Evolutionary conservation across 495 filamentous ascomycete species (phyloP), one percentile per base, ranked within the genome.

Genomic region (Physcia stellaris): DNA sequence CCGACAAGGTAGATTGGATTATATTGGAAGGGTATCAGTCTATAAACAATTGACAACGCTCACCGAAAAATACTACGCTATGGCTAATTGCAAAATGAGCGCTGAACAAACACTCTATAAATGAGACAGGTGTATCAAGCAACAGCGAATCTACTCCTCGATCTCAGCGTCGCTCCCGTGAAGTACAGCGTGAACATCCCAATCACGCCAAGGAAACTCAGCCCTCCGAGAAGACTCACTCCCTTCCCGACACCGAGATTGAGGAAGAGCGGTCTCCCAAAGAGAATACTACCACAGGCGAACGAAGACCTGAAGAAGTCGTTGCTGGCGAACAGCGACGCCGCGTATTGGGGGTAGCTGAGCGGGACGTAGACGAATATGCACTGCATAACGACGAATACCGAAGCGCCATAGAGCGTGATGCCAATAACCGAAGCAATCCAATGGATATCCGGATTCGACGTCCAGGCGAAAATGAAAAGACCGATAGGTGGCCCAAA

Each of bases 381-480:
- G 34, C 66, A 70, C 50, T 75, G 68, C 39, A 71, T 62, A 33
- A 73, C 33, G 9, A 70, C 42, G 50, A 69, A 71, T 13, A 68
- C 57, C 13, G 57, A 54, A 11, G 54, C 53, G 7, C 51, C 58
- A 46, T 63, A 67, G 33, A 80, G 61, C n/a, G 57, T 59, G 32
- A 76, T 69, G 32, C 73, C 77, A 18, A 78, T 66, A 19, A 68
- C 63, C 4, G 57, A 60, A 10, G 60, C 74, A 29, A 77, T 73
- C 74, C 74, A 79, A 37, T 71, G 70, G 32, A 77, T 58, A 13
- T 57, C 42, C 0, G 61, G 56, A 15, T 63, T 42, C 1, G 65
- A 58, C 6, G 77, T 77, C 75, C 75, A 79, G 0, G 57, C 75
- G 44, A 73, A 78, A 32, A 76, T 50, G 57, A 80, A 78, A 0